Percentiles rank a stretch among this genome's conserved stretches.
phyloP scores from a whole-genome alignment of 768 basidiomycete species.

The Macrolepiota dolichaula region DNA sequence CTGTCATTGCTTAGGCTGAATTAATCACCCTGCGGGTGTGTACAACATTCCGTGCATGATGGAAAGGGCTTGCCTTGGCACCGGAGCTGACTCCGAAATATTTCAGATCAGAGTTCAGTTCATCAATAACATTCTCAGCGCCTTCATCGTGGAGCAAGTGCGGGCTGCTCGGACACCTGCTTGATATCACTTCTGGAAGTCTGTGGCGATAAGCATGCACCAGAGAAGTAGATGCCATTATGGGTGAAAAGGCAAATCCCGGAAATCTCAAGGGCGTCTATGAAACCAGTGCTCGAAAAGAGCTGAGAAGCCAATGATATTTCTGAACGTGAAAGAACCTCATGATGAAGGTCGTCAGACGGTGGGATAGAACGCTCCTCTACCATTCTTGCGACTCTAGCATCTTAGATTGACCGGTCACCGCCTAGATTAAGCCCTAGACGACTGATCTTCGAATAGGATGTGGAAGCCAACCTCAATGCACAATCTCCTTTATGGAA shows the following conservation, averaged over 20 bases:
- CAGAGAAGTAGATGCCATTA: background rate
- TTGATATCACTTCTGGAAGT: too few relatives aligned
- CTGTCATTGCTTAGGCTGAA: background rate
- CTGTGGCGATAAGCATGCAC: too few relatives aligned
- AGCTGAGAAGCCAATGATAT: background rate
- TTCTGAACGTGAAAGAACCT: background rate
- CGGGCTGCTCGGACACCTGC: background rate
- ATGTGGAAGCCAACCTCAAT: background rate
- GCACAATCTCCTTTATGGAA: background rate
- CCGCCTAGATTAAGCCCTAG: background rate
- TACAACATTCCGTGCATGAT: background rate
- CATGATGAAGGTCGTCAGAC: background rate
- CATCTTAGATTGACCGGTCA: too few relatives aligned
- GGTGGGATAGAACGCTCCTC: too few relatives aligned
- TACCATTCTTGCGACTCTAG: too few relatives aligned
- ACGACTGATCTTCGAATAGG: background rate
- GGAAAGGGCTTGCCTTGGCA: background rate
- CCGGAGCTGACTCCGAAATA: background rate
- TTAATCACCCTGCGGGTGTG: background rate
- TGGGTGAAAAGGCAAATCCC: background rate
- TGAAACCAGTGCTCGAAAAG: background rate
- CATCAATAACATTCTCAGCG: background rate
- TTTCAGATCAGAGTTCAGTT: background rate
- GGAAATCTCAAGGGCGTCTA: background rate
- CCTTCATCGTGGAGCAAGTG: background rate